These are phyloP conservation scores for Eucalyptus dawsonii DNA, from an alignment of 345 rosid genomes.

Conservation along the genomic window DNA sequence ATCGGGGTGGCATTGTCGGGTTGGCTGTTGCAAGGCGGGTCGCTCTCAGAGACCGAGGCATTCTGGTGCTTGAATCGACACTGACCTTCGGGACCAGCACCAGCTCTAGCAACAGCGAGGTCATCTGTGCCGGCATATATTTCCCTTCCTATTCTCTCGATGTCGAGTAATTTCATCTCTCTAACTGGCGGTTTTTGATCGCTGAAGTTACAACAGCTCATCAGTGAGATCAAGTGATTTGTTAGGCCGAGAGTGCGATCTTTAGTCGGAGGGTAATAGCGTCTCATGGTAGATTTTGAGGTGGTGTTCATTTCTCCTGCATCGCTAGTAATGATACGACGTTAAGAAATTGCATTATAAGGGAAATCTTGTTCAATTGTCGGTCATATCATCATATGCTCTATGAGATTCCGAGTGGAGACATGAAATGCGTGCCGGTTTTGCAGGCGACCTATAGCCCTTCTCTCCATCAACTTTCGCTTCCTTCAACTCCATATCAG, in stretches of 20 bases:
- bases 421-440: background rate
- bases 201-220: background rate
- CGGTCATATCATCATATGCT: background rate
- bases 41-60: constrained; percentile 31
- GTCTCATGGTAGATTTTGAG: background rate
- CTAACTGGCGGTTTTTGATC: background rate
- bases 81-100: constrained; percentile 66
- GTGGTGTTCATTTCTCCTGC: background rate
- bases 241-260: background rate
- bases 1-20: background rate
- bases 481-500: background rate
- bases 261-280: background rate
- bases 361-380: background rate
- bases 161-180: constrained; percentile 7
- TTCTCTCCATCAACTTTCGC: background rate
- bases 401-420: background rate
- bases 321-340: background rate
- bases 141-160: constrained; percentile 61
- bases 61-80: constrained; percentile 54
- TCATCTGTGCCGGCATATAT: constrained; percentile 86
- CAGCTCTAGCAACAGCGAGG: constrained; percentile 79
- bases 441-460: no score
- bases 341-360: background rate
- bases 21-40: no score
- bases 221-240: background rate